phyloP scores from a whole-genome alignment of 352 stramenopile genomes.

The Globisporangium carolinianum region DNA sequence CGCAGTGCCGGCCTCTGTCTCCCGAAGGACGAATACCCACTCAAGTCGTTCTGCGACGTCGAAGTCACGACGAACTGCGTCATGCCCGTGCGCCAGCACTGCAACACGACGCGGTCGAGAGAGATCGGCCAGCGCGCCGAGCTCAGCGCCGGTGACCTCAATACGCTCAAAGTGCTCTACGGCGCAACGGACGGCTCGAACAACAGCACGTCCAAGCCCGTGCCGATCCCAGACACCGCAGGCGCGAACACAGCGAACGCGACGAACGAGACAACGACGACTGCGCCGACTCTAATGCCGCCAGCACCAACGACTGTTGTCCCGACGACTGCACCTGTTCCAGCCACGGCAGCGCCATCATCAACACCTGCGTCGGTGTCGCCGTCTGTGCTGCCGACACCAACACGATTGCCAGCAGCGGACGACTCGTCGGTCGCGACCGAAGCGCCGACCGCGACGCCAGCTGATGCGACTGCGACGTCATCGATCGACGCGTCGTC shows the following conservation, averaged over 20 bases:
- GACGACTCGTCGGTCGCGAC: background rate
- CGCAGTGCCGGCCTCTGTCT: constrained; percentile 57
- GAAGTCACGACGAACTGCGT: constrained; percentile 60
- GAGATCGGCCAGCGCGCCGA: constrained; percentile 50
- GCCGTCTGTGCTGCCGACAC: background rate
- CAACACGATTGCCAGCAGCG: background rate
- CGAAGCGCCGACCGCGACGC: background rate
- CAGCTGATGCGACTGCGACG: background rate
- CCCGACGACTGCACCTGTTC: too few species aligned
- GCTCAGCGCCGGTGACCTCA: constrained; percentile 56
- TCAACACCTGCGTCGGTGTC: background rate
- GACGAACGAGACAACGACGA: background rate
- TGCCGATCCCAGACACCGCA: constrained; percentile 18
- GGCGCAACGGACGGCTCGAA: constrained; percentile 23
- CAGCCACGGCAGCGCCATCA: constrained; percentile 1
- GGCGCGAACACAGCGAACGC: background rate
- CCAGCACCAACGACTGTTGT: background rate
- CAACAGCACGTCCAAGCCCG: constrained; percentile 19
- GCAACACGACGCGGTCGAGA: constrained; percentile 52
- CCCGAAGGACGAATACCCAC: constrained; percentile 53
- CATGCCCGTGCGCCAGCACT: constrained; percentile 59
- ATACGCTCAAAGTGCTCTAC: constrained; percentile 58
- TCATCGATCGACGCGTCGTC: too few species aligned
- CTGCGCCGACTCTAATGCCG: background rate
- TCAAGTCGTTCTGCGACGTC: constrained; percentile 61